phyloP scores from a whole-genome alignment of 768 basidiomycete genomes.

The Podaxis sp. region DNA sequence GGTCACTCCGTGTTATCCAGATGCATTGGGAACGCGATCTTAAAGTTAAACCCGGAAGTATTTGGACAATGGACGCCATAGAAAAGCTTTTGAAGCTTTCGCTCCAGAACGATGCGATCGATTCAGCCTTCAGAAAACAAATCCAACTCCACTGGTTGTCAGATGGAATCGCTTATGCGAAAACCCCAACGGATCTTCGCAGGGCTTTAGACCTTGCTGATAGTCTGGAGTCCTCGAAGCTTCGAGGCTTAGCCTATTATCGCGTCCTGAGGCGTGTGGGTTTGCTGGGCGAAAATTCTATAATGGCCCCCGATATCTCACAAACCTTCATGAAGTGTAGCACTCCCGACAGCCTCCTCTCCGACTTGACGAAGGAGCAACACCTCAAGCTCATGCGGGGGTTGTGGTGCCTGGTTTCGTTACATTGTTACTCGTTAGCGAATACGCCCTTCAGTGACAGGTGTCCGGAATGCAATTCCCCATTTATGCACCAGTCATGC shows the following conservation, averaged over 20 bases:
- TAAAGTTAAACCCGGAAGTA: not conserved
- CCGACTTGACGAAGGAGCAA: not conserved
- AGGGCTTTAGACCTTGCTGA: conserved; percentile 1
- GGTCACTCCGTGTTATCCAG: not conserved
- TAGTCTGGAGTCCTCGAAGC: not conserved
- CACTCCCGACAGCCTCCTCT: not conserved
- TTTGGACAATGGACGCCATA: not conserved
- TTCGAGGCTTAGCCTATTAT: not conserved
- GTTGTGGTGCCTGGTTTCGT: not conserved
- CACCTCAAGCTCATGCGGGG: not conserved
- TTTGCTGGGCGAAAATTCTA: not conserved
- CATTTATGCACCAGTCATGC: not conserved
- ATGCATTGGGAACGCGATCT: not conserved
- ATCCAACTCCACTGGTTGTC: not conserved
- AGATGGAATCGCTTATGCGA: not conserved
- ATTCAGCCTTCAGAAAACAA: not conserved
- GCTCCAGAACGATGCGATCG: not conserved
- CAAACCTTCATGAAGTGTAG: not conserved
- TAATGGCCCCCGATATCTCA: not conserved
- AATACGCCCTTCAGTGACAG: not conserved
- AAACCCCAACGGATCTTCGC: not conserved
- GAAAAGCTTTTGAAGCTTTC: conserved; percentile 1
- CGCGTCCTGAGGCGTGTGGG: not conserved
- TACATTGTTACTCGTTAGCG: not conserved
- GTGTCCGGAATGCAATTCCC: not conserved